Evolutionary conservation across 345 rosid genomes (phyloP).

Genomic region (Eucalyptus pumila): DNA sequence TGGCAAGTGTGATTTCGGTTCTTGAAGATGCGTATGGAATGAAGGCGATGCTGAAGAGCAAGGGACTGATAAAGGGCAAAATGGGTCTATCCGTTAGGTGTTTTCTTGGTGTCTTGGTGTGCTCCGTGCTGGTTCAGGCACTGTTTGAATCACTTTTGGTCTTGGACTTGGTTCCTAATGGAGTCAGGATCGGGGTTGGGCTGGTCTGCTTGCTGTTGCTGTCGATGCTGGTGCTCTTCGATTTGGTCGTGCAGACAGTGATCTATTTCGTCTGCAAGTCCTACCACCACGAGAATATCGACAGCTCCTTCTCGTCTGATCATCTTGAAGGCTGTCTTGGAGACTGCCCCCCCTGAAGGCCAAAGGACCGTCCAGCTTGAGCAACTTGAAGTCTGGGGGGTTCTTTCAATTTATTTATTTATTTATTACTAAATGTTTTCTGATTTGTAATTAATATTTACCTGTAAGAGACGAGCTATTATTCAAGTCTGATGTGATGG

Average conservation of each 20-base stretch:
- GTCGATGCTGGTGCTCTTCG: conserved; percentile 10
- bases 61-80: conserved; percentile 29
- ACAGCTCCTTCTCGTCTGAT: background rate
- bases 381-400: no score
- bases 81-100: background rate
- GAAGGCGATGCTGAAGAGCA: conserved; percentile 26
- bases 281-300: conserved; percentile 11
- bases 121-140: background rate
- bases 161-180: background rate
- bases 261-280: conserved; percentile 52
- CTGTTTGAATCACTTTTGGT: conserved; percentile 9
- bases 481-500: no score
- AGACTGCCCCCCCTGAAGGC: background rate
- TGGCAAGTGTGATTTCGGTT: conserved; percentile 44
- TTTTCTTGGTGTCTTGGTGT: background rate
- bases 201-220: conserved; percentile 19
- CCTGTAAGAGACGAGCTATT: no score
- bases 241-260: conserved; percentile 34
- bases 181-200: conserved; percentile 6
- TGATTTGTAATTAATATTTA: no score
- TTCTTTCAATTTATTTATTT: no score
- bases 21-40: conserved; percentile 30
- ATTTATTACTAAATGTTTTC: no score
- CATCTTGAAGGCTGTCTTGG: background rate
- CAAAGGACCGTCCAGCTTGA: no score